Evolutionary conservation across 2,329 filamentous ascomycete species (phyloP), one percentile per base, ranked within the genome.

Genomic region (Fusarium camptoceras): DNA sequence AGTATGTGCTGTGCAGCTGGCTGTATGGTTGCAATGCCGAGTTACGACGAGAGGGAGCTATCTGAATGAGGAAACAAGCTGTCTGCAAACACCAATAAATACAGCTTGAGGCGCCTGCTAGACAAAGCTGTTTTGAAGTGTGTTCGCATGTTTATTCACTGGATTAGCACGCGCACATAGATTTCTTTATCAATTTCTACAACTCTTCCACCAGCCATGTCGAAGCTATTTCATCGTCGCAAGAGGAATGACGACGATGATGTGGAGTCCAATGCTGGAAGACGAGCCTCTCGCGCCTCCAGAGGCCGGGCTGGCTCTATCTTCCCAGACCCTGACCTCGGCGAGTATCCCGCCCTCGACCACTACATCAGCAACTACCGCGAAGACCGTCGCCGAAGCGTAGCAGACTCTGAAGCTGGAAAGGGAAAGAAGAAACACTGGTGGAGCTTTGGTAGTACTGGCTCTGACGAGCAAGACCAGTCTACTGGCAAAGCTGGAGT

Each of bases 351-450:
- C 22, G 66, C 66, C 4, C 55, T 69, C 11, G 66, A 69, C 9
- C 56, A 48, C 16, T 69, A 69, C 43, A 69, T 69, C 25, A 69
- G 66, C 31, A 70, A 42, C 43, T 69, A 70, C 42, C 66, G 66
- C 28, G 66, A 69, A 15, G 66, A 68, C 8, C 66, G 66, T 16
- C 66, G 66, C 15, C 55, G 62, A 16, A 66, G 56, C 25, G 6
- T 39, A n/a, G 39, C 25, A 12, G 66, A 69, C 1, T 46, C 39
- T 9, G 57, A 47, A 7, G 37, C 14, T 15, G 55, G 31, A 12
- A 69, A 69, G 5, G 22, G 24, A 15, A 59, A 66, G 37, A 69
- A 69, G 61, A 69, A 63, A 43, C 61, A 55, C 25, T 69, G 66
- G 66, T 69, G 66, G 66, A 67, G 66, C 39, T 62, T 69, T 1